Base-by-base conservation (phyloP, 2,329 filamentous ascomycete genomes). In the Fonsecaea erecta region DNA sequence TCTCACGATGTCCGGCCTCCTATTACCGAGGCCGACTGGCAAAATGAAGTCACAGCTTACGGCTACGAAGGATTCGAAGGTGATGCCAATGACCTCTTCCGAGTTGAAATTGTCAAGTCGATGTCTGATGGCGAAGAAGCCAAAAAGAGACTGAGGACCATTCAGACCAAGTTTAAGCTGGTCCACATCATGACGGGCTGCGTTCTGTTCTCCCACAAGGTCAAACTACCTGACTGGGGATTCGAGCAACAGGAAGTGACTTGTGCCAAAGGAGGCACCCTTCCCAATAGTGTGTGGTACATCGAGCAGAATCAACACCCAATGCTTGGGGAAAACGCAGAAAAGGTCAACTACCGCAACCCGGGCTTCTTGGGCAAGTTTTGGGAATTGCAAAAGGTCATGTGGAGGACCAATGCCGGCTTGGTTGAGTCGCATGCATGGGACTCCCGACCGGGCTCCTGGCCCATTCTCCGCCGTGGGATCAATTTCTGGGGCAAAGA, bases 401-500 rank as follows among this genome's bases (percentile, higher is more conserved):
- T 99, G 95, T 99, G 95, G 95, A 93, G 86, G 73, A 99, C 95
- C 37, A 99, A 99, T 75, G 95, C 95, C 34, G 95, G 95, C 51
- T 87, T 99, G 55, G 92, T 95, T 28, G 95, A 99, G 74, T 97
- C 93, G 18, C 95, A 99, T 76, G 92, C 93, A 59, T 99, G 96
- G 95, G 95, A 99, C 77, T 98, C 95, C 53, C 91, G 95, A 52
- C 95, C 95, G 34, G 87, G 88, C 35, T 94, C 93, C 6, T 99
- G 95, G 95, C 95, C 95, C 24, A 86, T 96, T 63, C 87, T 99
- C 59, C 87, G 87, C 71, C 92, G 95, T 68, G 95, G 95, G 74
- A 99, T 99, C 84, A 99, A 99, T 83, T 99, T 99, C 84, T 99
- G 95, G 95, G 93, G 94, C 71, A 93, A 90, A 74, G 86, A 97